Evolutionary conservation across 2,329 filamentous ascomycete species (phyloP).

Genomic region (Xylogone sp.): DNA sequence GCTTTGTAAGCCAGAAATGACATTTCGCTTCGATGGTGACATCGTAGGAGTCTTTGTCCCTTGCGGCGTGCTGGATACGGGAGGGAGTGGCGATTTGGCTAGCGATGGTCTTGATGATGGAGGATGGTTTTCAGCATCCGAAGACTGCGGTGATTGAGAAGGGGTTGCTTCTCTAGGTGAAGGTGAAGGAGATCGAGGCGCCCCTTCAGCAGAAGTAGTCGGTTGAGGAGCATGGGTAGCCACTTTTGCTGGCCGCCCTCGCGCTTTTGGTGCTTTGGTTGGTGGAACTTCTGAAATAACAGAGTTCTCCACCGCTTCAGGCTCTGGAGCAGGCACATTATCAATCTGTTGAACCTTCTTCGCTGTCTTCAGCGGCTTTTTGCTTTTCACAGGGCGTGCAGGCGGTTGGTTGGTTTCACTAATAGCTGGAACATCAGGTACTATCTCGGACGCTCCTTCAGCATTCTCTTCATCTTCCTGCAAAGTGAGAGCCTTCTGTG

Average conservation of each 20-base stretch:
- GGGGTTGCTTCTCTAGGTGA: constrained; percentile 55
- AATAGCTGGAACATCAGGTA: neutral
- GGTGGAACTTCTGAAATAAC: neutral
- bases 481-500: constrained; percentile 20
- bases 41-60: constrained; percentile 40
- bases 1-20: constrained; percentile 53
- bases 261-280: constrained; percentile 10
- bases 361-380: neutral
- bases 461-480: constrained; percentile 20
- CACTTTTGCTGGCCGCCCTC: constrained; percentile 14
- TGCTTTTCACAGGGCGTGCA: neutral
- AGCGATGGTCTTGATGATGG: constrained; percentile 60
- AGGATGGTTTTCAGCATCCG: constrained; percentile 76
- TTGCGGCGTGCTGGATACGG: constrained; percentile 38
- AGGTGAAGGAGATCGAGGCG: constrained; percentile 37
- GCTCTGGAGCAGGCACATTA: neutral
- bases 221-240: neutral
- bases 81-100: constrained; percentile 1
- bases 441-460: constrained; percentile 13
- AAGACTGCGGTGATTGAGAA: constrained; percentile 69
- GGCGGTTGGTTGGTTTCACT: neutral
- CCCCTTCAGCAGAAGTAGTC: neutral
- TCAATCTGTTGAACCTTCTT: neutral
- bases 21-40: constrained; percentile 60
- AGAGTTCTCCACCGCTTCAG: neutral